Evolutionary conservation across 164 flowering plant species (phyloP).

Genomic region (Vitis rupestris): DNA sequence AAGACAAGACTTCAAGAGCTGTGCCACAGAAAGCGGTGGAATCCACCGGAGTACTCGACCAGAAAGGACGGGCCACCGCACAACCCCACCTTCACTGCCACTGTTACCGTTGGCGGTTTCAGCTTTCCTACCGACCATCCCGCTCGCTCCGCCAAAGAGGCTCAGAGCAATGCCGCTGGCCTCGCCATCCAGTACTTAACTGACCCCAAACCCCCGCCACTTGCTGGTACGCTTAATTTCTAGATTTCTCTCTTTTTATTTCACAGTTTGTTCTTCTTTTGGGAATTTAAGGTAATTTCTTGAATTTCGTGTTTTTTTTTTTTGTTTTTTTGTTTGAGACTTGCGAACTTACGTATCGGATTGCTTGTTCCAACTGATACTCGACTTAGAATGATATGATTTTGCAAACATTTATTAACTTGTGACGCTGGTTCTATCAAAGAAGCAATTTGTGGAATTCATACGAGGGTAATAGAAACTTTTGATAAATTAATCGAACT

Average conservation of each 20-base stretch:
- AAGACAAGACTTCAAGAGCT: conserved; percentile 49
- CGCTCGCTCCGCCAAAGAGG: conserved; percentile 35
- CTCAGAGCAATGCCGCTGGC: conserved; percentile 55
- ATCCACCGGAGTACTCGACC: conserved; percentile 35
- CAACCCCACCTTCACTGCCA: conserved; percentile 39
- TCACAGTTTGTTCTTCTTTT: too few relatives aligned
- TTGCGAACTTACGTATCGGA: too few relatives aligned
- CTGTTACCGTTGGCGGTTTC: conserved; percentile 38
- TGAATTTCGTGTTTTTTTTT: background rate
- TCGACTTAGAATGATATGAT: too few relatives aligned
- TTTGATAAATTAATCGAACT: too few relatives aligned
- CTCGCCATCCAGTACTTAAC: conserved; percentile 34
- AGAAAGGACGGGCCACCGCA: conserved; percentile 40
- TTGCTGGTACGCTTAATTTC: background rate
- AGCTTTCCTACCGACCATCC: conserved; percentile 15
- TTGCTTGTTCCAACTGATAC: too few relatives aligned
- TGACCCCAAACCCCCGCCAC: background rate
- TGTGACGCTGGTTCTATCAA: too few relatives aligned
- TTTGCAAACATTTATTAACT: too few relatives aligned
- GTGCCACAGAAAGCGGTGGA: conserved; percentile 45
- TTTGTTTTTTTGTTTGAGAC: background rate
- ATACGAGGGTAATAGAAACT: too few relatives aligned
- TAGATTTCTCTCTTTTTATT: too few relatives aligned
- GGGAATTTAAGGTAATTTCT: too few relatives aligned
- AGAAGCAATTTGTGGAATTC: too few relatives aligned